These are phyloP conservation scores for Laguncularia racemosa DNA, from an alignment of 345 rosid species.

Conservation along the genomic window DNA sequence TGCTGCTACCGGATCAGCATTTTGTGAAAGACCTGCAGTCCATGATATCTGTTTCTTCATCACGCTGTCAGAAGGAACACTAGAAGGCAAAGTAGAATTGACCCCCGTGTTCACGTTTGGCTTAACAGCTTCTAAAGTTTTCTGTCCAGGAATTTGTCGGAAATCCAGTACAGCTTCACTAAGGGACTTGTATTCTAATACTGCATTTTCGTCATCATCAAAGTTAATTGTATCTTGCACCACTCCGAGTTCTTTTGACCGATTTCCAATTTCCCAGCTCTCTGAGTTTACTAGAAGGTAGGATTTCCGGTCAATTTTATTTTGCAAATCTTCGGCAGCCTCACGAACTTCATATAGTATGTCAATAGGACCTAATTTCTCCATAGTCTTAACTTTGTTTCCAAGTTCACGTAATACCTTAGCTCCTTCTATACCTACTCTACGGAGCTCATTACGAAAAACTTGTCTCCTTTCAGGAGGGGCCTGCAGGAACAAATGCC, in stretches of 20 bases:
- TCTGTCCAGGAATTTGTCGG: slow-evolving; percentile 22
- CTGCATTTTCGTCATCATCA: slow-evolving; percentile 34
- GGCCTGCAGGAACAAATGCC: slow-evolving; percentile 35
- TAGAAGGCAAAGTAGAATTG: slow-evolving; percentile 11
- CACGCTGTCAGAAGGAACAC: slow-evolving; percentile 14
- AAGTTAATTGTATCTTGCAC: slow-evolving; percentile 45
- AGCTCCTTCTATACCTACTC: slow-evolving; percentile 69
- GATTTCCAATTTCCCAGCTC: slow-evolving; percentile 78
- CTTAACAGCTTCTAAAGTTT: slow-evolving; percentile 14
- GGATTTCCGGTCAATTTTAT: slow-evolving; percentile 69
- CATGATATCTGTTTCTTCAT: slow-evolving; percentile 40
- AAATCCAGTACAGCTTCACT: slow-evolving; percentile 76
- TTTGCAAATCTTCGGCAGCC: slow-evolving; percentile 79
- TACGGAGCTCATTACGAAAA: slow-evolving; percentile 53
- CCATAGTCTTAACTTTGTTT: slow-evolving; percentile 72
- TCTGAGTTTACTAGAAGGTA: slow-evolving; percentile 82
- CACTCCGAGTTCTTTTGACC: slow-evolving; percentile 26
- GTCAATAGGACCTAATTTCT: slow-evolving; percentile 57
- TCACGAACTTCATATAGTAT: slow-evolving; percentile 56
- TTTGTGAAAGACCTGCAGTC: slow-evolving; percentile 35
- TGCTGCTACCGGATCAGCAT: slow-evolving; percentile 26
- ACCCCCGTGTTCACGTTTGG: neutral
- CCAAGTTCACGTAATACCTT: slow-evolving; percentile 69
- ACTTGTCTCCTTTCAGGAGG: slow-evolving; percentile 72
- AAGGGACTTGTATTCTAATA: slow-evolving; percentile 47